Conservation (phyloP, 805 yeast species). For the Candida jianshihensis region DNA sequence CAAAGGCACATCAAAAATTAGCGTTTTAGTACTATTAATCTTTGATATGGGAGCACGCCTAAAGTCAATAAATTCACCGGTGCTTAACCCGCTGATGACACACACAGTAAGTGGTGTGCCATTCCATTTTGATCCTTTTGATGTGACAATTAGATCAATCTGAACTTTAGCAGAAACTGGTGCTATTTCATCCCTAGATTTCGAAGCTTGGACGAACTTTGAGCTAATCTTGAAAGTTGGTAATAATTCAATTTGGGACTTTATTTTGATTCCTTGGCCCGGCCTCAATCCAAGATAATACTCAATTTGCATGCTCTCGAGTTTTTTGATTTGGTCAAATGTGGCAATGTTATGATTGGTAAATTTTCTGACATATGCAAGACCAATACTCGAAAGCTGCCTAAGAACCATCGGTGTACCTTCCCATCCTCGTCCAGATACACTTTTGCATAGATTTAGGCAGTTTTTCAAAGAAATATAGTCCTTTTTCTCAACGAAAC, state of each 20-base stretch:
- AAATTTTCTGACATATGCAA: slow-evolving; percentile 32
- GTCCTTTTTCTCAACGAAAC: slow-evolving; percentile 34
- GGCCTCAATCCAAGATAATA: slow-evolving; percentile 32
- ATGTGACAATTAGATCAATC: slow-evolving; percentile 9
- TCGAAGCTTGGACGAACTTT: slow-evolving; percentile 9
- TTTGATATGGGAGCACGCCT: slow-evolving; percentile 30
- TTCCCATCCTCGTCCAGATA: slow-evolving; percentile 46
- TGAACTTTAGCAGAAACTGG: slow-evolving; percentile 20
- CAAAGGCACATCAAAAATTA: slow-evolving; percentile 21
- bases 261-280: slow-evolving; percentile 34
- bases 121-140: slow-evolving; percentile 24
- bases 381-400: slow-evolving; percentile 42
- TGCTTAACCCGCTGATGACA: slow-evolving; percentile 23
- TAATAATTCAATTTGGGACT: slow-evolving; percentile 25
- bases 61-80: slow-evolving; percentile 37
- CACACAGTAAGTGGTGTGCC: slow-evolving; percentile 26
- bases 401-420: slow-evolving; percentile 35
- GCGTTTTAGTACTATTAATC: slow-evolving; percentile 20
- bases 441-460: slow-evolving; percentile 32
- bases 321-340: slow-evolving; percentile 24
- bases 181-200: slow-evolving; percentile 6
- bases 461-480: slow-evolving; percentile 33
- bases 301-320: slow-evolving; percentile 32
- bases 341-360: slow-evolving; percentile 27
- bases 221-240: slow-evolving; percentile 29